Evolutionary conservation across 2,329 filamentous ascomycete species (phyloP).

Genomic region (Pleoardoris graminearum): DNA sequence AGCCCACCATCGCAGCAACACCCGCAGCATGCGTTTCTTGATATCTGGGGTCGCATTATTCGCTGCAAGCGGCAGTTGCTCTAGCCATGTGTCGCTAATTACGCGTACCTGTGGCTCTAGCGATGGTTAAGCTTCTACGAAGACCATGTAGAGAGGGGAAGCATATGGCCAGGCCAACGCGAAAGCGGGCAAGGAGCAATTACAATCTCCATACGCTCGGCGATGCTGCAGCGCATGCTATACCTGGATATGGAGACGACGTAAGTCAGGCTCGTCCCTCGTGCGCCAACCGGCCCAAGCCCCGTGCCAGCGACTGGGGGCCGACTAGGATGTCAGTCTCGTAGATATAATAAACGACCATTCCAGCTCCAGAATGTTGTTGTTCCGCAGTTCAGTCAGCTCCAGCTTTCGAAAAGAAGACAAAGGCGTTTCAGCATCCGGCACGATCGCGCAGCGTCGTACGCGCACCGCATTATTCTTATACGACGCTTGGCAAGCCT

Average conservation of each 20-base stretch:
- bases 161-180: conserved; percentile 17
- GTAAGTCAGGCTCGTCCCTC: background rate
- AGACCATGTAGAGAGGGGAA: conserved; percentile 32
- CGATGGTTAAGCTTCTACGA: conserved; percentile 22
- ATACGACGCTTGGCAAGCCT: conserved; percentile 12
- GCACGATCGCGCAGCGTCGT: background rate
- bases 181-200: background rate
- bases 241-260: background rate
- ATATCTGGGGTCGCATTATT: conserved; percentile 18
- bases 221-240: conserved; percentile 9
- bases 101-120: conserved; percentile 33
- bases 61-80: conserved; percentile 13
- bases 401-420: too few species aligned
- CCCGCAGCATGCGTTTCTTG: conserved; percentile 7
- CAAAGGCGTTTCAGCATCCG: background rate
- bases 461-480: background rate
- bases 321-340: background rate
- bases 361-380: too few species aligned
- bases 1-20: conserved; percentile 13
- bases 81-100: conserved; percentile 24
- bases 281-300: conserved; percentile 2
- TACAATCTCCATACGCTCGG: conserved; percentile 1
- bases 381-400: too few species aligned
- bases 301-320: background rate
- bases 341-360: background rate